Evolutionary conservation across 768 basidiomycete species (phyloP).

Genomic region (Tulasnella sp.): DNA sequence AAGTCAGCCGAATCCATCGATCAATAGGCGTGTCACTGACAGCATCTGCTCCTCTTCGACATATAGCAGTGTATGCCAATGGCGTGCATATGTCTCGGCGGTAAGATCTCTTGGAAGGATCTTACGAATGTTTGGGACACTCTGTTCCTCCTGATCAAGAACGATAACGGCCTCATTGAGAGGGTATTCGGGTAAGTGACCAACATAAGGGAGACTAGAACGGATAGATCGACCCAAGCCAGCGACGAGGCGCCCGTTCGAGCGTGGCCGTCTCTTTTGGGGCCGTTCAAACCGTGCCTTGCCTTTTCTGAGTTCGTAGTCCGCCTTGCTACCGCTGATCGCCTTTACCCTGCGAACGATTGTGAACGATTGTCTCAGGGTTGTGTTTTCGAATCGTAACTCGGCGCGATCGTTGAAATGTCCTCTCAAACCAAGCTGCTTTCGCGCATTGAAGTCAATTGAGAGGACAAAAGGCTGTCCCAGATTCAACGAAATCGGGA

Average conservation of each 20-base stretch:
- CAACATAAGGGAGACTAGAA: neutral
- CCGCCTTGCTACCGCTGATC: slow-evolving; percentile 39
- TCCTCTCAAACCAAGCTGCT: slow-evolving; percentile 24
- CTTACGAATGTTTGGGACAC: neutral
- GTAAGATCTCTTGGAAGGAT: neutral
- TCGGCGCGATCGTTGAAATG: slow-evolving; percentile 40
- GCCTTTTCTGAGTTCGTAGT: slow-evolving; percentile 40
- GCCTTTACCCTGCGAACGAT: slow-evolving; percentile 39
- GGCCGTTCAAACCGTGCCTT: slow-evolving; percentile 34
- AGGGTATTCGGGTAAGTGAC: neutral
- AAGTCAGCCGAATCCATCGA: neutral
- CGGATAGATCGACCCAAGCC: neutral
- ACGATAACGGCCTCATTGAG: neutral
- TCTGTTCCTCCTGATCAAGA: neutral
- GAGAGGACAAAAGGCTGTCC: neutral
- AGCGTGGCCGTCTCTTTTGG: neutral
- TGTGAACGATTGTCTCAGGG: slow-evolving; percentile 32
- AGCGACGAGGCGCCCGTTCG: neutral
- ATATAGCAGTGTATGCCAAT: slow-evolving; percentile 6
- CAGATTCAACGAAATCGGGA: neutral
- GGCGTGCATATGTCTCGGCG: neutral
- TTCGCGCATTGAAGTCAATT: slow-evolving; percentile 12
- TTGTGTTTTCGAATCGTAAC: slow-evolving; percentile 34
- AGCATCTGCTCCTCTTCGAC: slow-evolving; percentile 15
- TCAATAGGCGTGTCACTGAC: neutral